Evolutionary conservation across 176 grass and related monocot genomes (phyloP).

Genomic region (Chloris gayana): DNA sequence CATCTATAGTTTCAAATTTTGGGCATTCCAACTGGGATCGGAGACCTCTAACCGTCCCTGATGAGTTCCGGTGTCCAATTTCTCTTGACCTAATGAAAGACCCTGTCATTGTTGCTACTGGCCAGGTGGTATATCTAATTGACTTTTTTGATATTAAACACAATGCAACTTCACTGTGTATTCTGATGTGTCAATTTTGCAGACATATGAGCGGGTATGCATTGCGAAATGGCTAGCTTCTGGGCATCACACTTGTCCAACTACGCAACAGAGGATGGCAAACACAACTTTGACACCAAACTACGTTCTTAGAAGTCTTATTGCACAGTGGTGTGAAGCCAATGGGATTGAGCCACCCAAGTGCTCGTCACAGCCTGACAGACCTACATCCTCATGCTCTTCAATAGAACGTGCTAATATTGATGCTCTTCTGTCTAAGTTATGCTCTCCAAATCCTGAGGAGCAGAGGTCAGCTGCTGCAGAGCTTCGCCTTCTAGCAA

Average conservation of each 20-base stretch:
- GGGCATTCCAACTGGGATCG: slow-evolving; percentile 24
- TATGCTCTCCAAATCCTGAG: slow-evolving; percentile 61
- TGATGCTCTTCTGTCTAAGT: slow-evolving; percentile 67
- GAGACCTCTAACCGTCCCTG: slow-evolving; percentile 57
- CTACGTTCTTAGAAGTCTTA: slow-evolving; percentile 86
- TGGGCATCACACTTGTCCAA: slow-evolving; percentile 76
- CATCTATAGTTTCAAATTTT: slow-evolving; percentile 44
- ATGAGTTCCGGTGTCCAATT: slow-evolving; percentile 94
- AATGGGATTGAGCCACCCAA: slow-evolving; percentile 81
- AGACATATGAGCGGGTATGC: slow-evolving; percentile 82
- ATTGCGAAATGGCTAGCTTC: slow-evolving; percentile 84
- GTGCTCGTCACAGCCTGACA: slow-evolving; percentile 45
- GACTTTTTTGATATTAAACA: background rate
- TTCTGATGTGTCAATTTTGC: slow-evolving; percentile 35
- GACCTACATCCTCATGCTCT: slow-evolving; percentile 40
- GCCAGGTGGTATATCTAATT: slow-evolving; percentile 50
- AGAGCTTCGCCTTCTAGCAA: slow-evolving; percentile 85
- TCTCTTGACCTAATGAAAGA: slow-evolving; percentile 95
- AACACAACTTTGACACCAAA: slow-evolving; percentile 74
- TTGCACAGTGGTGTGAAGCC: slow-evolving; percentile 77
- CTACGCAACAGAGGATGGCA: slow-evolving; percentile 79
- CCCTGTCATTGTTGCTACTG: slow-evolving; percentile 82
- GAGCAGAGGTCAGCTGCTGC: slow-evolving; percentile 71
- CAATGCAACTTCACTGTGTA: slow-evolving; percentile 13
- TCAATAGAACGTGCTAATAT: slow-evolving; percentile 66